Percentiles rank a stretch among this genome's conserved stretches.
These are phyloP conservation scores for Boletus barrowsii DNA, from an alignment of 768 basidiomycete species.

Conservation along the genomic window DNA sequence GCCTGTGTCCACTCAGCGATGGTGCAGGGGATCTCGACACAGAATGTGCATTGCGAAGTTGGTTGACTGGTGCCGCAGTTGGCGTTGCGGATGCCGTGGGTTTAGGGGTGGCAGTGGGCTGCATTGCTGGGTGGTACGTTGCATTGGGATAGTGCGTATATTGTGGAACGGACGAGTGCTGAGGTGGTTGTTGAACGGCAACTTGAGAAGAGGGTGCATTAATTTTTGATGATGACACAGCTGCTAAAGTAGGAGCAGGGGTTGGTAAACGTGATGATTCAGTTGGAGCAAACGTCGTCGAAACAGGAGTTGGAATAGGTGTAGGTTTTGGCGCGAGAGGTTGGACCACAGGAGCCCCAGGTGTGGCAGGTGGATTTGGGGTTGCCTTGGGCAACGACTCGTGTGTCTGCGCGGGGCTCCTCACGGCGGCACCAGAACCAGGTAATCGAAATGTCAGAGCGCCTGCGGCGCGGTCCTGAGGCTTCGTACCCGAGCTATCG, in stretches of 20 bases:
- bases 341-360: slow-evolving; percentile 13
- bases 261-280: slow-evolving; percentile 21
- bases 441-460: slow-evolving; percentile 25
- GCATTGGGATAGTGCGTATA: slow-evolving; percentile 56
- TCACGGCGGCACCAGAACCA: slow-evolving; percentile 16
- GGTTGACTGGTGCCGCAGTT: slow-evolving; percentile 5
- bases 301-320: slow-evolving; percentile 13
- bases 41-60: slow-evolving; percentile 26
- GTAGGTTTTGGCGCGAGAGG: slow-evolving; percentile 27
- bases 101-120: slow-evolving; percentile 24
- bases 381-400: slow-evolving; percentile 22
- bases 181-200: slow-evolving; percentile 30
- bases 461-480: slow-evolving; percentile 15
- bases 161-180: slow-evolving; percentile 33
- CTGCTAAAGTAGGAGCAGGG: slow-evolving; percentile 11
- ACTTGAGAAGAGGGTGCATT: slow-evolving; percentile 33
- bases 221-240: slow-evolving; percentile 15
- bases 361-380: slow-evolving; percentile 4
- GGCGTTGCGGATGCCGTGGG: slow-evolving; percentile 10
- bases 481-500: slow-evolving; percentile 15
- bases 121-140: slow-evolving; percentile 38
- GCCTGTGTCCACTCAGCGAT: slow-evolving; percentile 36
- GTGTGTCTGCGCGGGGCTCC: slow-evolving; percentile 20
- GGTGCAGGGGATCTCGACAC: slow-evolving; percentile 33
- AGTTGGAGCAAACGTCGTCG: slow-evolving; percentile 22